These are phyloP conservation scores for Claviceps sp. DNA, from an alignment of 2,329 filamentous ascomycete genomes.

Conservation along the genomic window DNA sequence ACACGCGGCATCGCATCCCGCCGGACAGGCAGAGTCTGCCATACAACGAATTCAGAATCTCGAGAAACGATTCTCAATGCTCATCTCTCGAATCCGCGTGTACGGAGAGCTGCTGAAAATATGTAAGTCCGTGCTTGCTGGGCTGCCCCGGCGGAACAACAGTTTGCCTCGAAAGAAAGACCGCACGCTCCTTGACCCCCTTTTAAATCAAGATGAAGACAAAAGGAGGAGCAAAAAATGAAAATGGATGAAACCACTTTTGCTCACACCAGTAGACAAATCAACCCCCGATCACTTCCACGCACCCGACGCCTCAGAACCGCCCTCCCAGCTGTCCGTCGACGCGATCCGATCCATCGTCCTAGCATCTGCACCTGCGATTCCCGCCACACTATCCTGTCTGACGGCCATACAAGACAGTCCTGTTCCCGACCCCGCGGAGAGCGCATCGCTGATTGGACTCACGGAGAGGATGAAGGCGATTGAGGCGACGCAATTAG, in stretches of 20 bases:
- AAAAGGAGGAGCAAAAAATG: background rate
- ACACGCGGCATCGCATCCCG: slow-evolving; percentile 18
- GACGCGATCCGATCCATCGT: slow-evolving; percentile 41
- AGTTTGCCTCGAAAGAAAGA: background rate
- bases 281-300: slow-evolving; percentile 42
- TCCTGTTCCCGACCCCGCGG: slow-evolving; percentile 40
- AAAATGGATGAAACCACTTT: too few relatives aligned
- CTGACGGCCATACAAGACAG: slow-evolving; percentile 44
- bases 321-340: slow-evolving; percentile 37
- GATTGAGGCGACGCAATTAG: slow-evolving; percentile 44
- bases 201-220: background rate
- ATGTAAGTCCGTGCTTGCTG: slow-evolving; percentile 27
- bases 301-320: slow-evolving; percentile 28
- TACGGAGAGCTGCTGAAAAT: slow-evolving; percentile 48
- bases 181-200: background rate
- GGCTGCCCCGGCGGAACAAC: too few relatives aligned
- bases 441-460: slow-evolving; percentile 42
- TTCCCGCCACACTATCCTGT: slow-evolving; percentile 41
- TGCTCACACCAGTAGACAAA: slow-evolving; percentile 27
- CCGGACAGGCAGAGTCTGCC: slow-evolving; percentile 26
- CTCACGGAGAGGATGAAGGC: slow-evolving; percentile 50
- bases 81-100: slow-evolving; percentile 38
- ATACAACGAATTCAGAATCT: slow-evolving; percentile 33
- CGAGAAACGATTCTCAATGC: slow-evolving; percentile 37
- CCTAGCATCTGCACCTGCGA: slow-evolving; percentile 41